Evolutionary conservation across 164 flowering plant species (phyloP), one percentile per base, ranked within the genome.

Genomic region (Echeveria elegans): DNA sequence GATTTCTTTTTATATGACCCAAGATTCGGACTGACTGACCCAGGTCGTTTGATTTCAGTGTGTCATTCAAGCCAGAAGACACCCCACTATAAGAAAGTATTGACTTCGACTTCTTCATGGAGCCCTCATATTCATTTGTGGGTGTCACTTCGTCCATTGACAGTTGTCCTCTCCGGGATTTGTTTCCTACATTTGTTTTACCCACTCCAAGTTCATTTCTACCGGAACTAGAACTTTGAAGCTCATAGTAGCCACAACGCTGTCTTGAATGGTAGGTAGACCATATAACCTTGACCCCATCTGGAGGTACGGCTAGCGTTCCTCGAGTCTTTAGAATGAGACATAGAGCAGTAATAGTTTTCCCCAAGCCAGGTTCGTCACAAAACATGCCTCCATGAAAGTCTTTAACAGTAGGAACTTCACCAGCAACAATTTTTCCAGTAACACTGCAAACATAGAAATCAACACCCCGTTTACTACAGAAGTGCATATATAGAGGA

Each of bases 341-440:
- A 30, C 97, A 89, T 43, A 91, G 85, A 48, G 97, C 87, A 62
- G 97, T 94, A 63, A 94, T 79, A 21, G 98, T 94, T 83, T 94
- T 94, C 26, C 98, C 98, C 63, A 94, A 76, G 43, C 98, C 98
- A 71, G 98, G 98, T 75, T 94, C 98, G 80, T 94, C 98, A 76
- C 98, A 94, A 75, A 94, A 94, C 91, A 94, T 81, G 64, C 98
- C 98, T 41, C 98, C 98, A 75, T 73, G 82, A 61, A 91, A 94
- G 77, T 94, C 98, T 72, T 50, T 83, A n/a, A 88, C 65, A 5
- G 80, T 82, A 19, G 98, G 97, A 74, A 76, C 79, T 29, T 58
- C 23, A 56, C 85, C 91, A 63, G 85, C 75, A 34, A 75, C 74
- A 70, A 89, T 79, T 78, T 89, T 83, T 65, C 98, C 98, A 72